Evolutionary conservation across 2,329 filamentous ascomycete species (phyloP).

Genomic region (Penicillium sp.): DNA sequence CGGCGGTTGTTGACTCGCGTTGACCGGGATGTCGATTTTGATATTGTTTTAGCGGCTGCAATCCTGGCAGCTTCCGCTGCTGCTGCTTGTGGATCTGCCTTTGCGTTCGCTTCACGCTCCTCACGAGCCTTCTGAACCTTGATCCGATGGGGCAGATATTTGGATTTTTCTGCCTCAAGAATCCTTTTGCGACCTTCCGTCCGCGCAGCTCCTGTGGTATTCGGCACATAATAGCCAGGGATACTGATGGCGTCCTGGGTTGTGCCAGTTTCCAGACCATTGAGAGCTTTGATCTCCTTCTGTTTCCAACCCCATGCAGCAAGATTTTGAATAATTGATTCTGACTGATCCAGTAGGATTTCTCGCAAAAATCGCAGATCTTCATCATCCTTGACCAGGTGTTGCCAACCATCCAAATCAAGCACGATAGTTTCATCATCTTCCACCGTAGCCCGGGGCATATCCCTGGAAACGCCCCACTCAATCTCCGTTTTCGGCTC

Average conservation of each 20-base stretch:
- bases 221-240: constrained; percentile 77
- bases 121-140: constrained; percentile 90
- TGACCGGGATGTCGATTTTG: constrained; percentile 86
- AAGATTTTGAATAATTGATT: constrained; percentile 56
- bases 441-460: constrained; percentile 63
- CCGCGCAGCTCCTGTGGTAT: constrained; percentile 78
- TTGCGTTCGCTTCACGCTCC: constrained; percentile 73
- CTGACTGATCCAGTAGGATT: constrained; percentile 49
- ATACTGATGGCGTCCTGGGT: constrained; percentile 56
- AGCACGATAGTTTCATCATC: constrained; percentile 64
- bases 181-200: constrained; percentile 96
- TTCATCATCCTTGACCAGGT: constrained; percentile 67
- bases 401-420: constrained; percentile 70
- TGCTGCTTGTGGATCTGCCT: constrained; percentile 63
- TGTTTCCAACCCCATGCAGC: constrained; percentile 69
- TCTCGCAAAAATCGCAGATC: constrained; percentile 59
- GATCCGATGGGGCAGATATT: constrained; percentile 96
- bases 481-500: constrained; percentile 53
- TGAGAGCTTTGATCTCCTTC: constrained; percentile 69
- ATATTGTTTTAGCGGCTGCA: constrained; percentile 74
- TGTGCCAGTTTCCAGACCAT: constrained; percentile 58
- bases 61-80: constrained; percentile 71
- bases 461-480: constrained; percentile 60
- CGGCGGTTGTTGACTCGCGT: constrained; percentile 95
- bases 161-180: constrained; percentile 93